Percentiles rank a stretch among this genome's conserved stretches.
phyloP scores from a whole-genome alignment of 2,329 filamentous ascomycete genomes.

The Dendryphion nanum region DNA sequence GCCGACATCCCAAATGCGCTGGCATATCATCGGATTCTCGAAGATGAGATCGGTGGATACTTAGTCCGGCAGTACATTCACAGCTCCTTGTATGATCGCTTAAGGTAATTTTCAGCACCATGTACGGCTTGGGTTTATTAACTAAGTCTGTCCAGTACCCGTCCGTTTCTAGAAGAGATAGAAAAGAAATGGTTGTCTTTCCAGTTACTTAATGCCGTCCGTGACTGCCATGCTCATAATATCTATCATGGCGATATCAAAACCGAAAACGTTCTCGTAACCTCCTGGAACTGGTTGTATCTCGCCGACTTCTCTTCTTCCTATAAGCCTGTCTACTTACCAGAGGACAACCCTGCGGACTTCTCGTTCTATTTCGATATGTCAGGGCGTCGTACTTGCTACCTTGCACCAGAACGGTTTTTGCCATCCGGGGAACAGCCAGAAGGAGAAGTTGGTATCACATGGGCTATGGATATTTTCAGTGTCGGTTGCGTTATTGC shows the following conservation, averaged over 20 bases:
- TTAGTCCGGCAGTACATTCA: constrained; percentile 93
- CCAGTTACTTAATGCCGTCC: constrained; percentile 85
- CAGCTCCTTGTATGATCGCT: constrained; percentile 93
- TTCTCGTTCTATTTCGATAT: constrained; percentile 98
- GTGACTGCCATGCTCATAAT: constrained; percentile 85
- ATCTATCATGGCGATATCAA: constrained; percentile 98
- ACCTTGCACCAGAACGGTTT: constrained; percentile 92
- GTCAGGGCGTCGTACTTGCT: constrained; percentile 86
- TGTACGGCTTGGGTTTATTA: constrained; percentile 19
- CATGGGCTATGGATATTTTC: constrained; percentile 99
- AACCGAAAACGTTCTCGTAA: constrained; percentile 93
- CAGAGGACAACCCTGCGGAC: constrained; percentile 94
- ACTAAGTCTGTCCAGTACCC: constrained; percentile 61
- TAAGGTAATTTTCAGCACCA: constrained; percentile 59
- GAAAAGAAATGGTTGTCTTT: constrained; percentile 99
- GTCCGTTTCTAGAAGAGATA: constrained; percentile 93
- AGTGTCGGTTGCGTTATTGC: constrained; percentile 96
- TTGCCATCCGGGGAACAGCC: constrained; percentile 67
- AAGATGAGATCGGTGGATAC: constrained; percentile 88
- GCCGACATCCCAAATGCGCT: constrained; percentile 87
- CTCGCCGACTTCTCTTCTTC: constrained; percentile 95
- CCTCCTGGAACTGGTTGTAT: constrained; percentile 99
- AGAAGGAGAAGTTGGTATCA: constrained; percentile 61
- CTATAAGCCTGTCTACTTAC: constrained; percentile 90
- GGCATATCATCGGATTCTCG: constrained; percentile 84